These are phyloP conservation scores for Fusarium sp. DNA, from an alignment of 2,329 filamentous ascomycete species.

Conservation along the genomic window DNA sequence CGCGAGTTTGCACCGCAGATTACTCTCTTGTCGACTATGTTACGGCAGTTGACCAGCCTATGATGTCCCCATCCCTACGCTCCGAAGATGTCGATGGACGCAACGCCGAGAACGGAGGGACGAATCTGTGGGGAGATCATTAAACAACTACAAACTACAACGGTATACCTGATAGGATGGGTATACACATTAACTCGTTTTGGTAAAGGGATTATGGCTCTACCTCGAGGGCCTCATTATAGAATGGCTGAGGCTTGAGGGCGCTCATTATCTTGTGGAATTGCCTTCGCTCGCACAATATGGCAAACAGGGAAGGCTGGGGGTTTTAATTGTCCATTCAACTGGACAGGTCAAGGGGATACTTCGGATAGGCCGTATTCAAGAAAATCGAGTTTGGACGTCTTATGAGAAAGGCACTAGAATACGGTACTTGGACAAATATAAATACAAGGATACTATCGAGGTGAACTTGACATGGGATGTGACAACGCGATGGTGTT, in stretches of 20 bases:
- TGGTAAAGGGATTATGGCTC: neutral
- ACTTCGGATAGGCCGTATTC: neutral
- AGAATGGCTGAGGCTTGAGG: neutral
- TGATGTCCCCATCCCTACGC: constrained; percentile 17
- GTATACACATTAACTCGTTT: constrained; percentile 7
- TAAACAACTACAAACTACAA: neutral
- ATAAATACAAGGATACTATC: neutral
- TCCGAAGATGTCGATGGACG: constrained; percentile 29
- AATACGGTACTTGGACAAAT: neutral
- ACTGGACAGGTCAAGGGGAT: neutral
- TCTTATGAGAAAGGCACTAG: neutral
- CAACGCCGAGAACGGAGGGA: constrained; percentile 19
- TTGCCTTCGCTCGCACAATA: neutral
- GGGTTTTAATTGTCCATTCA: neutral
- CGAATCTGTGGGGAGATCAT: constrained; percentile 10
- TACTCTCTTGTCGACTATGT: constrained; percentile 9
- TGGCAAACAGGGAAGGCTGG: neutral
- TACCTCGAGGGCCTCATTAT: neutral
- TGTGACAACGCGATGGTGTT: accelerated
- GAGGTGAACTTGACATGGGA: neutral
- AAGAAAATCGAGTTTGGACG: too few species aligned
- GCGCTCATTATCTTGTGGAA: neutral
- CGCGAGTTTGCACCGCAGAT: constrained; percentile 24
- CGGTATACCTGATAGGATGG: constrained; percentile 4
- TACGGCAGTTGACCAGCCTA: neutral